phyloP scores from a whole-genome alignment of 805 yeast genomes.

The Hanseniaspora clermontiae region DNA sequence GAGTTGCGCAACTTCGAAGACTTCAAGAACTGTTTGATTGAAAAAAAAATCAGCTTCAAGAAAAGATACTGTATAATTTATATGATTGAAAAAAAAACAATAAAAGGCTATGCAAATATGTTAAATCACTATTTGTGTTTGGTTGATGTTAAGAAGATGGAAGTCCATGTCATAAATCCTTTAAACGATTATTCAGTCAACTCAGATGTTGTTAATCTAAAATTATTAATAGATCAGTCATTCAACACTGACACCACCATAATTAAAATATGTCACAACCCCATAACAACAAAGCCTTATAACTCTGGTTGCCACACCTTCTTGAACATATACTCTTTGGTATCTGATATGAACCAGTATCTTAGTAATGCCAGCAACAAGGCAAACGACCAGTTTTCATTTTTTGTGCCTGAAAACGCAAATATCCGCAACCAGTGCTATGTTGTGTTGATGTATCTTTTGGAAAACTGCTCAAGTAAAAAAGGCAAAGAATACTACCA shows the following conservation, averaged over 20 bases:
- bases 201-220: not conserved
- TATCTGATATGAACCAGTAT: not conserved
- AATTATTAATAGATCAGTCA: not conserved
- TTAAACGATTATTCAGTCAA: constrained; percentile 1
- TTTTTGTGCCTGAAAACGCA: constrained; percentile 6
- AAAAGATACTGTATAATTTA: not conserved
- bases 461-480: not conserved
- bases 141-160: not conserved
- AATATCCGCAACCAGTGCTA: constrained; percentile 1
- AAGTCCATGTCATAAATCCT: constrained; percentile 7
- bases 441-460: not conserved
- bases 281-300: not conserved
- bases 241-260: not conserved
- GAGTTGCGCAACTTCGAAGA: not conserved
- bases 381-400: constrained; percentile 7
- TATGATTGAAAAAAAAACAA: not conserved
- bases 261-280: constrained; percentile 1
- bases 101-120: not conserved
- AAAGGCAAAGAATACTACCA: not conserved
- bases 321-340: constrained; percentile 8
- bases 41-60: not conserved
- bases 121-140: constrained; percentile 2
- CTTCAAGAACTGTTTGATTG: not conserved
- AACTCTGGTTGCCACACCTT: constrained; percentile 6
- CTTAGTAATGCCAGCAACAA: not conserved